Evolutionary conservation across 2,329 filamentous ascomycete genomes (phyloP).

Genomic region (Penicillium janthinellum): DNA sequence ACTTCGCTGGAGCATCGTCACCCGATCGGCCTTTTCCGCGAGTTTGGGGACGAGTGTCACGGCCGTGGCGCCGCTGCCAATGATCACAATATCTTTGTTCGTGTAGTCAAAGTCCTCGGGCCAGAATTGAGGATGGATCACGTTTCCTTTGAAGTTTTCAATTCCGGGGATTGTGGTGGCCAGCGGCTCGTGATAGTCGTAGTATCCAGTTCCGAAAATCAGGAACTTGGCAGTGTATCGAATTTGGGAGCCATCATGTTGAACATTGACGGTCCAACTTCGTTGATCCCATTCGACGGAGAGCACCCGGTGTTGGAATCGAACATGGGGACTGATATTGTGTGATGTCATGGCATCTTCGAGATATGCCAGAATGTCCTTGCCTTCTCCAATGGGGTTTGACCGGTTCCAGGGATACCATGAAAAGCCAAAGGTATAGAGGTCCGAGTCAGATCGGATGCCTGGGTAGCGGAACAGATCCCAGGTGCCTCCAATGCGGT

Average conservation of each 20-base stretch:
- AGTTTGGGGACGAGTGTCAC: conserved; percentile 2
- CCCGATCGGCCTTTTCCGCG: not conserved
- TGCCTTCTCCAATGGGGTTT: not conserved
- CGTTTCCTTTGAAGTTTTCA: not conserved
- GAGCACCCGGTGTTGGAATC: not conserved
- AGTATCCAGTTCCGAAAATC: conserved; percentile 1
- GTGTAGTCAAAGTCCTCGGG: not conserved
- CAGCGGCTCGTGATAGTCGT: not conserved
- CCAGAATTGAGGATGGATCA: conserved; percentile 6
- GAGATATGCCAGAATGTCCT: not conserved
- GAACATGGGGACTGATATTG: not conserved
- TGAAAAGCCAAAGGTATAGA: conserved; percentile 2
- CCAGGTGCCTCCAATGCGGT: conserved; percentile 3
- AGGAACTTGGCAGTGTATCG: not conserved
- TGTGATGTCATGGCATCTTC: not conserved
- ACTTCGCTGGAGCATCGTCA: conserved; percentile 6
- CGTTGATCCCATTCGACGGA: not conserved
- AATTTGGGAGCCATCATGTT: not conserved
- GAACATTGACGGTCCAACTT: not conserved
- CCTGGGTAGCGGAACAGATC: conserved; percentile 5
- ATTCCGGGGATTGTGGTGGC: not conserved
- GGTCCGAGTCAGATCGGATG: conserved; percentile 3
- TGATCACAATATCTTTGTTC: conserved; percentile 1
- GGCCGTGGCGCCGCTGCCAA: conserved; percentile 5
- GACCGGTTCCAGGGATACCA: conserved; percentile 3